Percentiles rank a stretch among this genome's conserved stretches.
Evolutionary conservation across 345 rosid species (phyloP).

Genomic region (Fremontodendron californicum): DNA sequence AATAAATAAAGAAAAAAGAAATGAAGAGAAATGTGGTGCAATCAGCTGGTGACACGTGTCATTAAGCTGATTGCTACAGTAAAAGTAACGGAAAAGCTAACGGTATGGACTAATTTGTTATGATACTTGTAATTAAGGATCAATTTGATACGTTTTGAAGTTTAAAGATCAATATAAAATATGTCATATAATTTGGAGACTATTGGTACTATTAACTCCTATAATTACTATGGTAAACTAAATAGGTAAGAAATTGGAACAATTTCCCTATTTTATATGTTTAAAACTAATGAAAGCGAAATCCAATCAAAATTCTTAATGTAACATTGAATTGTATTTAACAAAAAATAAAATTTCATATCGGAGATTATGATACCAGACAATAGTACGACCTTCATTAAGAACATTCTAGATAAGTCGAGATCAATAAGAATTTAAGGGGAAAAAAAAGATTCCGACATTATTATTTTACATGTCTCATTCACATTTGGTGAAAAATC

Average conservation of each 20-base stretch:
- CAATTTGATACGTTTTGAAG: too few species aligned
- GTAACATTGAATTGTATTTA: not conserved
- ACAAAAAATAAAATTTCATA: not conserved
- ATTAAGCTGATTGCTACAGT: too few species aligned
- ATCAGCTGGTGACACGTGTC: too few species aligned
- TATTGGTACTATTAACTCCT: too few species aligned
- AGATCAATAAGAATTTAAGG: not conserved
- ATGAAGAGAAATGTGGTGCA: too few species aligned
- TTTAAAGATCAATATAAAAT: too few species aligned
- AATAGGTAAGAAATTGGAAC: not conserved
- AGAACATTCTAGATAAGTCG: not conserved
- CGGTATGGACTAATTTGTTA: too few species aligned
- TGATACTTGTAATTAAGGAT: too few species aligned
- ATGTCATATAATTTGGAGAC: too few species aligned
- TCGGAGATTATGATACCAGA: not conserved
- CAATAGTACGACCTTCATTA: not conserved
- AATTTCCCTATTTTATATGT: not conserved
- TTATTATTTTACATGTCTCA: not conserved
- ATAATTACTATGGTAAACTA: not conserved
- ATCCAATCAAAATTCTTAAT: not conserved
- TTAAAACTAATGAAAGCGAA: not conserved
- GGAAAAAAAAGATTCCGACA: too few species aligned
- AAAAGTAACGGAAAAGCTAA: too few species aligned
- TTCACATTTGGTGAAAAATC: not conserved
- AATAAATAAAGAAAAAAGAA: too few species aligned